Conservation (phyloP, 208 protist genomes). For the Novymonas esmeraldas region DNA sequence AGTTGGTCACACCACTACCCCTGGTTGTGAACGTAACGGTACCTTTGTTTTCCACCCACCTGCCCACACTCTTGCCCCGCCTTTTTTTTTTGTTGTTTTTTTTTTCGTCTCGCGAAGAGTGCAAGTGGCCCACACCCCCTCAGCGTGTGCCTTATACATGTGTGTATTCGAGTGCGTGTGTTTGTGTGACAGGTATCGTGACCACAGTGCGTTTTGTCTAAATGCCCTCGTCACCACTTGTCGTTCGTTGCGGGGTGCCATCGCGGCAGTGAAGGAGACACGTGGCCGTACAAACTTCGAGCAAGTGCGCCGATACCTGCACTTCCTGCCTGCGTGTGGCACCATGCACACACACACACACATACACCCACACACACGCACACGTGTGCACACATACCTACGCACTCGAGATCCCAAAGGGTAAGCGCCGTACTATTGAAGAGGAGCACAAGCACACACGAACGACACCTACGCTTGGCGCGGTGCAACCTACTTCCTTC, state of each 20-base stretch:
- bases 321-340: too few species aligned
- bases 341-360: not conserved
- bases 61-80: not conserved
- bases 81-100: not conserved
- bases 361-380: not conserved
- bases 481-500: not conserved
- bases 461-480: not conserved
- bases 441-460: too few species aligned
- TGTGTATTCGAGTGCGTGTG: too few species aligned
- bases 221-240: not conserved
- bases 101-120: not conserved
- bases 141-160: not conserved
- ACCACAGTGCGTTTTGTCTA: conserved; percentile 7
- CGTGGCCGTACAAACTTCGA: too few species aligned
- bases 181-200: too few species aligned
- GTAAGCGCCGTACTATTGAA: too few species aligned
- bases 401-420: not conserved
- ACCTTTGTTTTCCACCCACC: too few species aligned
- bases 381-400: not conserved
- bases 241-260: too few species aligned
- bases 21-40: not conserved
- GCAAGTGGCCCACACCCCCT: too few species aligned
- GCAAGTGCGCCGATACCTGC: too few species aligned
- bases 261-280: too few species aligned
- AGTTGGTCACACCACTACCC: too few species aligned